Conservation (phyloP, 176 grass and related monocot species). For the Carex kokanica region DNA sequence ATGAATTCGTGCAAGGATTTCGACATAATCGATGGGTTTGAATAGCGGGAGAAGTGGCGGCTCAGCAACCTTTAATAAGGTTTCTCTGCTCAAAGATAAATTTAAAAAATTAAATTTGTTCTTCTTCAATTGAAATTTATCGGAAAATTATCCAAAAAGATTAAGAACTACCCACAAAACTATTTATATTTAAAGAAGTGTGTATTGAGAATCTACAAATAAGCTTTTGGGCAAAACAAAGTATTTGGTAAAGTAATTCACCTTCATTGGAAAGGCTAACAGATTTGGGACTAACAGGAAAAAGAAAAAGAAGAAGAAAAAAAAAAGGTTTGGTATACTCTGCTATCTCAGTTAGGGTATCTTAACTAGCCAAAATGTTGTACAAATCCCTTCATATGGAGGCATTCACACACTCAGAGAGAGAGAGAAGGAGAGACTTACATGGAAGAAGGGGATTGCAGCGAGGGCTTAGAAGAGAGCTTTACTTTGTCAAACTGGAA, state of each 20-base stretch:
- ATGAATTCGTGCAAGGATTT: constrained; percentile 77
- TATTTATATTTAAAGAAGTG: neutral
- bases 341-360: neutral
- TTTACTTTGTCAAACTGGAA: constrained; percentile 76
- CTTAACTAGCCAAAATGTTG: neutral
- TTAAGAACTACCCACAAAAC: neutral
- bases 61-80: constrained; percentile 77
- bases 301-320: neutral
- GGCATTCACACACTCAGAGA: neutral
- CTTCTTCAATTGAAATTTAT: neutral
- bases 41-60: constrained; percentile 58
- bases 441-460: constrained; percentile 71
- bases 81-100: constrained; percentile 57
- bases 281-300: neutral
- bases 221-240: neutral
- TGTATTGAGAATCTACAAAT: neutral
- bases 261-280: neutral
- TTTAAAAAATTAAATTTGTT: neutral
- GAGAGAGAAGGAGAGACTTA: constrained; percentile 38
- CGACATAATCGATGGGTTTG: constrained; percentile 79
- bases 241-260: constrained; percentile 6
- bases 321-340: neutral
- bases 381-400: neutral
- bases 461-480: constrained; percentile 57
- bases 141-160: neutral